Percentiles rank a stretch among this genome's conserved stretches.
These are phyloP conservation scores for Colletotrichum sp. DNA, from an alignment of 2,329 filamentous ascomycete species.

Conservation along the genomic window DNA sequence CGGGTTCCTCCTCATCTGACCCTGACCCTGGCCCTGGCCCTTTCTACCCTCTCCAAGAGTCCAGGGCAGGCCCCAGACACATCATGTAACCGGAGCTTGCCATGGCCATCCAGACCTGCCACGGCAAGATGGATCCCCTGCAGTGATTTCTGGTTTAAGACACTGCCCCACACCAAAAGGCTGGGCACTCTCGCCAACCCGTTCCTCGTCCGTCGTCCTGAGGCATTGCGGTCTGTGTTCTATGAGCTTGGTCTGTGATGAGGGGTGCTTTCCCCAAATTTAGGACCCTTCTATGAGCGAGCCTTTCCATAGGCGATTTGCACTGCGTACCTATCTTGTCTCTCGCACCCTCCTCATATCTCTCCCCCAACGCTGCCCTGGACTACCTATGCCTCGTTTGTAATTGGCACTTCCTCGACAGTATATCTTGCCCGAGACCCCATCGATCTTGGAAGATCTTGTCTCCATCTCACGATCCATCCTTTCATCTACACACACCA, in stretches of 20 bases:
- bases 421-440: slow-evolving; percentile 3
- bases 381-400: neutral
- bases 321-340: slow-evolving; percentile 1
- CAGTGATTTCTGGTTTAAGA: neutral
- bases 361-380: neutral
- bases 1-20: neutral
- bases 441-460: neutral
- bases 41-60: neutral
- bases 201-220: neutral
- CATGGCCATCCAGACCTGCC: neutral
- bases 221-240: neutral
- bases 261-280: neutral
- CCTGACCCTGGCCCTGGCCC: neutral
- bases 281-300: neutral
- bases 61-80: neutral
- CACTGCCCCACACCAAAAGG: neutral
- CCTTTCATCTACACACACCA: neutral
- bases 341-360: neutral
- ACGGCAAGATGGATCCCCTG: neutral
- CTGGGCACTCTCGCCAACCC: neutral
- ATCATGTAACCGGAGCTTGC: neutral
- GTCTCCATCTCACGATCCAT: neutral
- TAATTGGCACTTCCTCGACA: too few species aligned
- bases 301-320: neutral
- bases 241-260: neutral